Base-by-base conservation (phyloP, 2,329 filamentous ascomycete species). In the Blastomyces parvus region DNA sequence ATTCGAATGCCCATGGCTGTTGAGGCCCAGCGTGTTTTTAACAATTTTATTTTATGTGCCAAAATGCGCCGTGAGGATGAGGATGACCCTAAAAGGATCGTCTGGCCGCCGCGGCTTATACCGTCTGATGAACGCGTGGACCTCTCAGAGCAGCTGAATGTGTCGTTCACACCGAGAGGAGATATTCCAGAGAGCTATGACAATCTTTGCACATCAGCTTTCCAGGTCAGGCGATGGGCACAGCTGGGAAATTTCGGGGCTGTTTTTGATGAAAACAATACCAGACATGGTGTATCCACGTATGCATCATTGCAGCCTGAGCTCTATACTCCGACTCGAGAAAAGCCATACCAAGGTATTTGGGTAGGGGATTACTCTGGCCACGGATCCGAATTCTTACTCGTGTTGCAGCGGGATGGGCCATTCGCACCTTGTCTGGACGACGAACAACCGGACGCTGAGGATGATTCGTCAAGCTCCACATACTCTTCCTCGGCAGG, bases 341-440 rank as follows among this genome's bases (percentile, higher is more conserved):
- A 86, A 62, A 93, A 91, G 72, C 92, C 91, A 0, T 97, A 87
- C 80, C 86, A 91, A 66, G 93, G 93, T 0, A 90, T 99, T 38
- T 97, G 90, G 89, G 88, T 91, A 19, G 92, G 92, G 0, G 92
- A 97, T 73, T 97, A 96, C 70, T 88, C 86, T 33, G 86, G 85
- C 0, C 92, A 97, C 69, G 91, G 92, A 0, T 92, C 88, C 73
- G 93, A 97, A 74, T 96, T 97, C 63, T 72, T 97, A 4, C 79
- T 95, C 14, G 79, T 97, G 56, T 80, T 91, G 68, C 94, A 99
- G 71, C 86, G 86, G 0, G 86, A 88, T 50, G 40, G 9, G 33
- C 27, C 52, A 9, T 19, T 52, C 6, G 25, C 27, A 13, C 11
- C 17, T 25, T 36, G 19, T 5, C 17, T 30, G 14, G 42, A 48